These are phyloP conservation scores for Schizophyllum commune DNA, from an alignment of 1,284 basidiomycete species.

Conservation along the genomic window DNA sequence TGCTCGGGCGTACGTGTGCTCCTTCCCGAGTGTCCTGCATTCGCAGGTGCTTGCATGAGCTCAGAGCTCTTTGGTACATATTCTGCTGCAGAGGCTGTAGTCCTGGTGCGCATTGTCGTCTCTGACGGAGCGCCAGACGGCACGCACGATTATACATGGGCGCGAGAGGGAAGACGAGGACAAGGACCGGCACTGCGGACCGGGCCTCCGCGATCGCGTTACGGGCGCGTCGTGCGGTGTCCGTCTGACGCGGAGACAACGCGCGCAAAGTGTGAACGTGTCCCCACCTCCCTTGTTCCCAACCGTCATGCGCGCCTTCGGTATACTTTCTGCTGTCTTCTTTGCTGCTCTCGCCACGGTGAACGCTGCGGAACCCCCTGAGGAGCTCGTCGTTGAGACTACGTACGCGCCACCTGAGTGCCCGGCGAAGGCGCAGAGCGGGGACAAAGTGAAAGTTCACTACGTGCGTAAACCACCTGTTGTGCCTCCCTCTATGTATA, in stretches of 20 bases:
- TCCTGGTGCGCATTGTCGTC: background rate
- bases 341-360: slow-evolving; percentile 24
- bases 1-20: too few relatives aligned
- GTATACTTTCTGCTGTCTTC: slow-evolving; percentile 32
- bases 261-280: background rate
- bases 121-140: background rate
- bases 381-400: slow-evolving; percentile 53
- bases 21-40: too few relatives aligned
- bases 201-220: background rate
- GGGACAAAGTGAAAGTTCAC: slow-evolving; percentile 69
- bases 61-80: too few relatives aligned
- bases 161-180: background rate
- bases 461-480: slow-evolving; percentile 48
- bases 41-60: too few relatives aligned
- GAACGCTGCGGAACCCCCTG: slow-evolving; percentile 37
- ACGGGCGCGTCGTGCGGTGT: background rate
- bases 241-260: too few relatives aligned
- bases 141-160: background rate
- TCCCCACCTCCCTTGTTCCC: slow-evolving; percentile 2
- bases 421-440: slow-evolving; percentile 46
- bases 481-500: background rate
- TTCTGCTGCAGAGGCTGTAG: too few relatives aligned
- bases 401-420: slow-evolving; percentile 57
- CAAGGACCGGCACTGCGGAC: background rate
- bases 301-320: slow-evolving; percentile 35